Base-by-base conservation (phyloP, 1,284 basidiomycete species). In the Inonotus hispidus region DNA sequence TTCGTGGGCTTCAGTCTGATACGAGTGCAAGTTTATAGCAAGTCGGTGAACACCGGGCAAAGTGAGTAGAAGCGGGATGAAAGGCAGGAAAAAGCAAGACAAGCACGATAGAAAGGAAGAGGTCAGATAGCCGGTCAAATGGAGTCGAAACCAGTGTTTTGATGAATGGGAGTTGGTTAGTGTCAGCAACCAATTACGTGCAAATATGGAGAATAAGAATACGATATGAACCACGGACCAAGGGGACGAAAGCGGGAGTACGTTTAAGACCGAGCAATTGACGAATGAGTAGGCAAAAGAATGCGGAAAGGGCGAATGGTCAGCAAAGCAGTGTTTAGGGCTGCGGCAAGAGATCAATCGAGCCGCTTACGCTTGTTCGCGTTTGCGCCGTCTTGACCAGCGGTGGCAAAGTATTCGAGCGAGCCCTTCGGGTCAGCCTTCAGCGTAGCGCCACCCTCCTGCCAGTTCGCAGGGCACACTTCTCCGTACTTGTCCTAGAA, bases 401-500 rank as follows among this genome's bases (percentile, higher is more conserved):
- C 59, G 21, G 47, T 53, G 45, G 76, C 68, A 67, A 95, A 94
- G 76, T 93, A 94, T 68, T 91, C 89, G 58, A 86, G 74, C 64
- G 88, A 88, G 61, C 79, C 82, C 67, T 79, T 79, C 19, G 88
- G 88, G 72, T 89, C 83, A 14, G 87, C 78, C 73, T 91, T 91
- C 77, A 92, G 91, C 43, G 90, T 91, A 74, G 83, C 83, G 59
- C 75, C 71, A 38, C 89, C 88, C 69, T 88, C 82, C 19, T 76
- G 83, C 93, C 93, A 95, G 76, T 91, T 91, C 27, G 86, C 88
- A 23, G 93, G 93, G 81, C 93, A 95, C 55, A 93, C 92, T 73
- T 95, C 92, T 50, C 93, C 93, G 71, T 93, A 82, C 74, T 88
- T 79, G 67, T 95, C 92, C 88, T 90, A 64, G 14, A 16, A 1